Conservation (phyloP, 345 rosid genomes). For the Cardamine occulta region DNA sequence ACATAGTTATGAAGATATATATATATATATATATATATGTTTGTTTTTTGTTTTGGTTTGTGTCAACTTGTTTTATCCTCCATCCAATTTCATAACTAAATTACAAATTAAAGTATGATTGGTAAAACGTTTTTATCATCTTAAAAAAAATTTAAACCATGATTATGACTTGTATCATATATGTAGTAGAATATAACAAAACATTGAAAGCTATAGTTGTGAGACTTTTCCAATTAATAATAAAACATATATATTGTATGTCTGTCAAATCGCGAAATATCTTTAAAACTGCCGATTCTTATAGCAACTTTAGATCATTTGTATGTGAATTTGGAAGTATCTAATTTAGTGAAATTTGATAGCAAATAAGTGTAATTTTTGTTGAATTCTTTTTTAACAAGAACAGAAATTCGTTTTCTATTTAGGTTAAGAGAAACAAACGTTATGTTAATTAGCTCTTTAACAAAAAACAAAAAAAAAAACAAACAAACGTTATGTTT, state of each 20-base stretch:
- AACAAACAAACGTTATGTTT: neutral
- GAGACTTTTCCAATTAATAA: neutral
- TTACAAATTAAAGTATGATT: neutral
- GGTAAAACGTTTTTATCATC: neutral
- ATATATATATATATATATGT: neutral
- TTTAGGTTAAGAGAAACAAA: neutral
- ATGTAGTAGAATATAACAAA: neutral
- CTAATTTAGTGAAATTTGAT: neutral
- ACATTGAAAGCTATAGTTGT: neutral
- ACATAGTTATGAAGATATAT: neutral
- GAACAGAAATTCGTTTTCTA: neutral
- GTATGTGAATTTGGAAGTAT: neutral
- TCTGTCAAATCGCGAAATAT: neutral
- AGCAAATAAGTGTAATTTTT: neutral
- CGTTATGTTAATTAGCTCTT: no score
- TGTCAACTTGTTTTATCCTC: neutral
- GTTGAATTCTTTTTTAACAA: neutral
- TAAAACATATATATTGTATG: neutral
- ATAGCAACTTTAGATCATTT: neutral
- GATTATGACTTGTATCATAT: neutral
- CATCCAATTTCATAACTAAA: neutral
- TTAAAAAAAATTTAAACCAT: neutral
- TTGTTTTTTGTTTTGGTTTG: neutral
- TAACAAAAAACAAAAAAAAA: no score
- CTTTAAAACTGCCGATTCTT: neutral